These are phyloP conservation scores for Castanospermum australe DNA, from an alignment of 306 rosid genomes.

Conservation along the genomic window DNA sequence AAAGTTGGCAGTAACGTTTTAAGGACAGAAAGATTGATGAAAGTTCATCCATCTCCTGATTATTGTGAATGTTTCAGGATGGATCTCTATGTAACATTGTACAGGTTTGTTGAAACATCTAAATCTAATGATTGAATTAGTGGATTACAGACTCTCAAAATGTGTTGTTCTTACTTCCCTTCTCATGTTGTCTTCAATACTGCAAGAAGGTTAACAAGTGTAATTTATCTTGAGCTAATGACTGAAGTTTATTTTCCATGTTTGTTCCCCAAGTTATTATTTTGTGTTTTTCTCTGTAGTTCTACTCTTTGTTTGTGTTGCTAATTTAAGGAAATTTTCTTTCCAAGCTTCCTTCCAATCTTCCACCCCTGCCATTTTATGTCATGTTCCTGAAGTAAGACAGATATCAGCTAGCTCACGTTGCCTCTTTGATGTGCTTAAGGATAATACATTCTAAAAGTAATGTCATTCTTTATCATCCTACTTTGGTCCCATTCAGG, in stretches of 20 bases:
- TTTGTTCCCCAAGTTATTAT: not conserved
- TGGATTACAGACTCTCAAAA: not conserved
- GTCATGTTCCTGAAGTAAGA: not conserved
- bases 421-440: not conserved
- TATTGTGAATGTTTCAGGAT: not conserved
- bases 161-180: not conserved
- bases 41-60: constrained; percentile 17
- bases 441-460: not conserved
- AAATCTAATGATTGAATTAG: constrained; percentile 12
- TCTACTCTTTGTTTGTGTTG: not conserved
- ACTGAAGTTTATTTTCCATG: not conserved
- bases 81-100: not conserved
- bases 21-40: not conserved
- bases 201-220: not conserved
- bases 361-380: constrained; percentile 1
- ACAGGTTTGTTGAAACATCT: constrained; percentile 14
- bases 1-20: not conserved
- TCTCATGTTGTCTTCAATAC: not conserved
- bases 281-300: not conserved
- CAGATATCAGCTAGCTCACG: not conserved
- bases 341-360: not conserved
- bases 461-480: not conserved
- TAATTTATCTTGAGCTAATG: not conserved
- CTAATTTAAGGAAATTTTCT: constrained; percentile 5
- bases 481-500: not conserved